These are phyloP conservation scores for Picea engelmannii DNA, from an alignment of 83 land plant species.

Conservation along the genomic window DNA sequence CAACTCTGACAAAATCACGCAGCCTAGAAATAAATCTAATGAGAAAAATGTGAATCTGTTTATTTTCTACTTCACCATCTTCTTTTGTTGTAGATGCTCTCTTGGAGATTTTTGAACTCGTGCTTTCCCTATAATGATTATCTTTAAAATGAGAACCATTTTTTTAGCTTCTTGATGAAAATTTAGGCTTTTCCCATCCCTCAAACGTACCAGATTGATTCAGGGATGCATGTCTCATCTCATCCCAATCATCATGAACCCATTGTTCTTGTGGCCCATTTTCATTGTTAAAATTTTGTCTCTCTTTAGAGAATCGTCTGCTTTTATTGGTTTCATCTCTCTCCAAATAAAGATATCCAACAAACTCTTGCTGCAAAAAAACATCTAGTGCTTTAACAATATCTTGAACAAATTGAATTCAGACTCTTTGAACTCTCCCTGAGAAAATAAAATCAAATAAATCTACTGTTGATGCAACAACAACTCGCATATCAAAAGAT, in stretches of 20 bases:
- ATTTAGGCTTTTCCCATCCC: background rate
- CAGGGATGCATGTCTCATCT: background rate
- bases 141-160: background rate
- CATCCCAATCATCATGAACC: background rate
- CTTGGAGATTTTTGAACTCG: constrained; percentile 6
- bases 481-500: constrained; percentile 40
- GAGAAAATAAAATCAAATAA: constrained; percentile 35
- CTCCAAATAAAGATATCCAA: background rate
- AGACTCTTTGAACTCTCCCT: constrained; percentile 30
- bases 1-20: constrained; percentile 31
- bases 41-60: too few species aligned
- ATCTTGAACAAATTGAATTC: constrained; percentile 32
- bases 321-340: constrained; percentile 17
- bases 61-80: background rate
- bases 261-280: background rate
- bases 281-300: background rate
- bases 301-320: background rate
- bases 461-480: constrained; percentile 37
- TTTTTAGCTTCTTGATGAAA: background rate
- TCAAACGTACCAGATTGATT: background rate
- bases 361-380: constrained; percentile 18
- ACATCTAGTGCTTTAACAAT: constrained; percentile 28
- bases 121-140: background rate
- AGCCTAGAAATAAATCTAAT: constrained; percentile 14
- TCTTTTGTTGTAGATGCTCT: background rate